Evolutionary conservation across 164 flowering plant species (phyloP), one percentile per base, ranked within the genome.

Genomic region (Dillenia suffruticosa): DNA sequence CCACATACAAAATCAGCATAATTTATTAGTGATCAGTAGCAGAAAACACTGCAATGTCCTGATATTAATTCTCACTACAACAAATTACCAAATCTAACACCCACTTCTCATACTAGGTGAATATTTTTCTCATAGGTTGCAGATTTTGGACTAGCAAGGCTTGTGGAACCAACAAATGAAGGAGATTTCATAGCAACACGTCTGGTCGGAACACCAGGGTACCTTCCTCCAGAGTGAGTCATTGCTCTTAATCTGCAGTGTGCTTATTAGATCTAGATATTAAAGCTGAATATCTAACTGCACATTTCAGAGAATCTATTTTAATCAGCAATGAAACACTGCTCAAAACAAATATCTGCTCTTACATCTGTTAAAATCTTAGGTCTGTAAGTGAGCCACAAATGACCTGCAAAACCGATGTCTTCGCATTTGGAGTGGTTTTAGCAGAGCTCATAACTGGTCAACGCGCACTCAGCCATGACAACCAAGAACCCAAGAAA

Each of bases 341-440:
- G 40, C 40, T 26, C 40, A n/a, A n/a, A 26, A 2, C 40, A 1
- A 2, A 26, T 26, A 26, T 16, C 32, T 67, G 48, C 24, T 51
- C n/a, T 44, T 44, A 14, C 12, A 56, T 16, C 52, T 48, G n/a
- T 55, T 55, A 17, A 24, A 0, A 26, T 26, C 5, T 26, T 72
- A 88, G 95, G 64, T 88, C 86, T n/a, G 88, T 88, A 74, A 79
- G 74, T 66, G 95, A 84, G 79, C 75, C 85, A 14, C 89, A 84
- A 51, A 81, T 75, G 72, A 84, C 85, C 45, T 65, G 78, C 6
- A 88, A 86, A 61, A 73, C 85, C 11, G 92, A 88, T 62, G 91
- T 88, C 15, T 84, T 82, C 61, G 88, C 96, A 46, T 86, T 83
- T 51, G 92, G 96, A 17, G 96, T 88, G 52, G 92, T 88, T 62